Evolutionary conservation across 805 yeast species (phyloP), one percentile per base, ranked within the genome.

Genomic region (Starmerella etchellsii): DNA sequence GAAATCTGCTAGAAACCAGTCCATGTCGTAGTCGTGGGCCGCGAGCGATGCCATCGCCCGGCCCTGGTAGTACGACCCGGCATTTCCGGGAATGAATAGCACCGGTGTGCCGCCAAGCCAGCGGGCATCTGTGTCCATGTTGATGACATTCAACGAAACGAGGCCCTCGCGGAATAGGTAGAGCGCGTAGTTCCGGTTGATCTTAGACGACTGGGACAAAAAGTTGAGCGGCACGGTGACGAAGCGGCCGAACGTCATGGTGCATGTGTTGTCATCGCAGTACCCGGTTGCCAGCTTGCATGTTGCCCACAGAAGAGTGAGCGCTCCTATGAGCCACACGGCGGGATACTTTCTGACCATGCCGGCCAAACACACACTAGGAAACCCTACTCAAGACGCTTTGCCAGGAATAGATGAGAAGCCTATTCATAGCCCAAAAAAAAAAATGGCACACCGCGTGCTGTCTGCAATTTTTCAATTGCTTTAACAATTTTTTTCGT

Each of bases 21-120:
- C 98, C 39, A 83, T 64, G 48, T 39, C 64, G 50, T 65, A 78
- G 3, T 71, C 51, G 31, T 68, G 67, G 1, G 95, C 70, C 20
- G 81, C 65, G 49, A 79, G 80, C 1, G 96, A 76, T 0, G 96
- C 97, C n/a, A 88, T 71, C 1, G 95, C 82, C 39, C 98, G 66
- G 9, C 74, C 94, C 59, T 91, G 99, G 49, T 75, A 73, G 58
- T 74, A 85, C 42, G 93, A 78, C 1, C 99, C 99, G 0, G 98
- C 98, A 56, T 93, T 91, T 0, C 99, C 99, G 1, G 98, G 98
- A 31, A 93, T 80, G 59, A 91, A 91, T 14, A 91, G 63, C 1
- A 84, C 85, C 0, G 99, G 99, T 1, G 81, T 70, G 0, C 97
- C 97, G 40, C 54, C 55, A 0, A 94, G 88, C 3, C 37, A 37